Base-by-base conservation (phyloP, 495 filamentous ascomycete genomes). In the Hypomontagnella monticulosa region DNA sequence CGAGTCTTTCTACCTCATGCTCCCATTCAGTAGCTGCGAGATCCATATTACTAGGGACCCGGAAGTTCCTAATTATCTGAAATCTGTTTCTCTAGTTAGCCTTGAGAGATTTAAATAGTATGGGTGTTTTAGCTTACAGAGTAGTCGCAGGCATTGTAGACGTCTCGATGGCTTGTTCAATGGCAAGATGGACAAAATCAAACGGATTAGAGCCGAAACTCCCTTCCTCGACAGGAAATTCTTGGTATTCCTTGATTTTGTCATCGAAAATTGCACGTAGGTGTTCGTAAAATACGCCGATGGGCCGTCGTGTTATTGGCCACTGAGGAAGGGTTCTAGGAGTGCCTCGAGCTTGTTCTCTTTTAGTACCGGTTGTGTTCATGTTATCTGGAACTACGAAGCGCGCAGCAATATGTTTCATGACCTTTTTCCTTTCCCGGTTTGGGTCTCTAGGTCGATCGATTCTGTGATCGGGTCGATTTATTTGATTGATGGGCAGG, bases 271-370 rank as follows among this genome's bases (percentile, higher is more conserved):
- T 11, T 6, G 32, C 14, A 54, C 16, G 32, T 9, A 73, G 49
- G 40, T 69, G 50, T 9, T 73, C 63, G 37, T 75, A 69, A 12
- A 70, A 71, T 14, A 56, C n/a, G n/a, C 57, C 53, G 9, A 71
- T 30, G n/a, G 53, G 46, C 36, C 66, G 66, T 37, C n/a, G 37
- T 20, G 55, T 23, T 15, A 57, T 36, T 38, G 46, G 41, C 60
- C 50, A 38, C 2, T 32, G 56, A 54, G 43, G n/a, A 33, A 47
- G 18, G 8, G 1, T 15, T 41, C 14, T 33, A 10, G 11, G 18
- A 11, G 15, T 46, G 18, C 12, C 10, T 40, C 41, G 49, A 16
- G 10, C 19, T 5, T 15, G 36, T 49, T 49, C 37, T 8, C 27
- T 44, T 30, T 61, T 56, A 40, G 19, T 2, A 14, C 11, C 47